These are phyloP conservation scores for Suillus brevipes DNA, from an alignment of 768 basidiomycete genomes.

Conservation along the genomic window DNA sequence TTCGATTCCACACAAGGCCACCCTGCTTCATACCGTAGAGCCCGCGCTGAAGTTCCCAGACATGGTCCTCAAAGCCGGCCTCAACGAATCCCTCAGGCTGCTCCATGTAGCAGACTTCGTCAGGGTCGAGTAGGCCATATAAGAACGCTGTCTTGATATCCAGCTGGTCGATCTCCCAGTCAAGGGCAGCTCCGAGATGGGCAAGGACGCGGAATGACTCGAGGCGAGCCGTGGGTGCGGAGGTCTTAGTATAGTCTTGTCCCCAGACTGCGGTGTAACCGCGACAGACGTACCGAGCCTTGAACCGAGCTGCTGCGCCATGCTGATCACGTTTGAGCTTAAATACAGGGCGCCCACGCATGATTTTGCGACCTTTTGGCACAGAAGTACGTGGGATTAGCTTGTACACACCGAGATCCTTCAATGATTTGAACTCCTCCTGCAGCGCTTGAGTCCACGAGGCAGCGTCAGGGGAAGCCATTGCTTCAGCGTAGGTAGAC, in stretches of 20 bases:
- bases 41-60: not conserved
- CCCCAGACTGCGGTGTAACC: constrained; percentile 36
- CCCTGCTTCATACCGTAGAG: constrained; percentile 9
- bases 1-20: not conserved
- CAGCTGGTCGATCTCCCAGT: constrained; percentile 18
- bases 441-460: constrained; percentile 19
- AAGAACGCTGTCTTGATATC: constrained; percentile 16
- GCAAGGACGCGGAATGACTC: not conserved
- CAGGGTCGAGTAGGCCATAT: constrained; percentile 32
- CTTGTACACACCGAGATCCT: not conserved
- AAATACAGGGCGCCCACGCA: not conserved
- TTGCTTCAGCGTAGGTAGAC: constrained; percentile 17
- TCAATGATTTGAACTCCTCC: not conserved
- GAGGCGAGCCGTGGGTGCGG: constrained; percentile 26
- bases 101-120: constrained; percentile 40
- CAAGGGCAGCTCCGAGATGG: constrained; percentile 1
- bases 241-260: constrained; percentile 35
- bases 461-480: constrained; percentile 11
- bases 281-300: constrained; percentile 36
- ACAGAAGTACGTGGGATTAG: not conserved
- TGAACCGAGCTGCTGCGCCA: constrained; percentile 6
- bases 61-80: not conserved
- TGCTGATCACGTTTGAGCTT: constrained; percentile 6
- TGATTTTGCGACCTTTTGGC: constrained; percentile 16
- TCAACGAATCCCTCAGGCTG: constrained; percentile 32